These are phyloP conservation scores for Bipolaris bicolor DNA, from an alignment of 2,329 filamentous ascomycete species.

Conservation along the genomic window DNA sequence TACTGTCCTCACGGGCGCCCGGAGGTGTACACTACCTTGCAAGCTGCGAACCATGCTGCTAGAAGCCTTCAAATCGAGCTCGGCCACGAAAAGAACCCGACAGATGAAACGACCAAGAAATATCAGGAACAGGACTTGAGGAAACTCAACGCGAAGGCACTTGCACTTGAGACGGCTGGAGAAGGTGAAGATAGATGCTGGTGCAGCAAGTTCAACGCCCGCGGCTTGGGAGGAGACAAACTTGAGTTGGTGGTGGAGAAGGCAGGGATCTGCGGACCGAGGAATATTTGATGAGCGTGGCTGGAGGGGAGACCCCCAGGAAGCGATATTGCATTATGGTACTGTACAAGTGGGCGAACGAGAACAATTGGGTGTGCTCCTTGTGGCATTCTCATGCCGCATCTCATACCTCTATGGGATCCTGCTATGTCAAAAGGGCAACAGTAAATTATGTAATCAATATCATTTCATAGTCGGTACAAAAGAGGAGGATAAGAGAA, in stretches of 20 bases:
- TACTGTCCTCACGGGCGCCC: conserved; percentile 19
- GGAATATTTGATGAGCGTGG: conserved; percentile 30
- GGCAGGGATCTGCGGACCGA: conserved; percentile 32
- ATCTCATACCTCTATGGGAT: too few species aligned
- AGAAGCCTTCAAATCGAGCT: conserved; percentile 33
- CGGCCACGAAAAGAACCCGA: conserved; percentile 24
- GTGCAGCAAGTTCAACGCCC: conserved; percentile 32
- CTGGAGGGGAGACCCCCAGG: not conserved
- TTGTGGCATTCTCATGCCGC: not conserved
- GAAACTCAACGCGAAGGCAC: conserved; percentile 22
- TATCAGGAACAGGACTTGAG: conserved; percentile 26
- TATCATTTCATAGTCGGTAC: too few species aligned
- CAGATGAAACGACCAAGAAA: conserved; percentile 1
- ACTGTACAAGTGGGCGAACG: not conserved
- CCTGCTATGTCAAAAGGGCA: too few species aligned
- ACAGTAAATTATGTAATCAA: too few species aligned
- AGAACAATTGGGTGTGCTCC: not conserved
- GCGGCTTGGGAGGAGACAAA: conserved; percentile 22
- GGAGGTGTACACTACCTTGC: conserved; percentile 32
- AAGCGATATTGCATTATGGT: not conserved
- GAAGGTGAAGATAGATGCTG: conserved; percentile 23
- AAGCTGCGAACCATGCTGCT: conserved; percentile 37
- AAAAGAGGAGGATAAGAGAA: not conserved
- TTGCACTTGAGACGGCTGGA: conserved; percentile 9
- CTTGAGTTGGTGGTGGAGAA: conserved; percentile 34